Evolutionary conservation across 768 basidiomycete genomes (phyloP).

Genomic region (Galerina sulciceps): DNA sequence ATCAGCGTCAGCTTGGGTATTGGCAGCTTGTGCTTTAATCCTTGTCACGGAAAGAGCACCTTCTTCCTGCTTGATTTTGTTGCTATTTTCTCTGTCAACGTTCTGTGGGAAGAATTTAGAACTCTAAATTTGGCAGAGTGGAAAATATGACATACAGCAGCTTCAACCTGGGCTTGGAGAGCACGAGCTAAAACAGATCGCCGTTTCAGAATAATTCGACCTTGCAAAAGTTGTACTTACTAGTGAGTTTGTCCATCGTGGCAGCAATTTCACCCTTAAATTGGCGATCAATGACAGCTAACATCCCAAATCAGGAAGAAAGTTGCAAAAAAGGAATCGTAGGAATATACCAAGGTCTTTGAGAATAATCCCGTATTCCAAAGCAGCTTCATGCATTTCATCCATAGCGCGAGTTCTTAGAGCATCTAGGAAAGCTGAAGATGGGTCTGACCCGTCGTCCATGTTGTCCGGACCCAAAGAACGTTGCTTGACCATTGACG

Average conservation of each 20-base stretch:
- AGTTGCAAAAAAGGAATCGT: background rate
- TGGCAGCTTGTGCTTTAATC: constrained; percentile 71
- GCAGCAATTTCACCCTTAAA: constrained; percentile 89
- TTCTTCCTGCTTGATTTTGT: constrained; percentile 86
- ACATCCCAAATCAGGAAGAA: background rate
- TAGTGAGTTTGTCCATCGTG: constrained; percentile 84
- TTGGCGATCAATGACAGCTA: constrained; percentile 84
- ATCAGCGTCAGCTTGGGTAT: constrained; percentile 73
- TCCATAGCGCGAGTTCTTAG: constrained; percentile 85
- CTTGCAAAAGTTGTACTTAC: constrained; percentile 18
- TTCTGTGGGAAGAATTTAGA: constrained; percentile 46
- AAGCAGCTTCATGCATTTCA: constrained; percentile 79
- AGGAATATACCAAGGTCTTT: constrained; percentile 69
- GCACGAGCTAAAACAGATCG: constrained; percentile 57
- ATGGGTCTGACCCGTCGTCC: constrained; percentile 70
- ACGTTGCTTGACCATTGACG: constrained; percentile 72
- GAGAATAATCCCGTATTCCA: constrained; percentile 83
- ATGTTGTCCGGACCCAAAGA: constrained; percentile 77
- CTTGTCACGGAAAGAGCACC: constrained; percentile 77
- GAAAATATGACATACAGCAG: constrained; percentile 55
- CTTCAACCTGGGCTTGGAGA: constrained; percentile 86
- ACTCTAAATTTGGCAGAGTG: background rate
- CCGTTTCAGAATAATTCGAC: constrained; percentile 6
- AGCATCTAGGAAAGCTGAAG: constrained; percentile 82
- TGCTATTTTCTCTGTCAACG: constrained; percentile 86